Conservation (phyloP, 306 rosid genomes). For the Trifolium subterraneum region DNA sequence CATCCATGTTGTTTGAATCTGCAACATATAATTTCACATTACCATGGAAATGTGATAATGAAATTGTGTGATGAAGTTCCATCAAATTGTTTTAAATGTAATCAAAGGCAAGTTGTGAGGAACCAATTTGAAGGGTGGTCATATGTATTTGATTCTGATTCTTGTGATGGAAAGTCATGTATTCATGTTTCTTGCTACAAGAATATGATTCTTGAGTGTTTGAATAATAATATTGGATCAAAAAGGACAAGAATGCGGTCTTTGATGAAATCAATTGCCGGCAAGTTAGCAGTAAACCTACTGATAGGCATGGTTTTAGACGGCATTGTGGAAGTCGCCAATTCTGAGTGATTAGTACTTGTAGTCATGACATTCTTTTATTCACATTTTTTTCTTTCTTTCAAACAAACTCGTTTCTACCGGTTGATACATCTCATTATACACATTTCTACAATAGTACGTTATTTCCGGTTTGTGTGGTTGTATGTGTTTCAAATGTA, state of each 20-base stretch:
- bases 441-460: too few species aligned
- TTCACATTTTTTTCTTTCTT: too few species aligned
- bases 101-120: slow-evolving; percentile 32
- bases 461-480: too few species aligned
- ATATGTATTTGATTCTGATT: slow-evolving; percentile 24
- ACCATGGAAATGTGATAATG: neutral
- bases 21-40: slow-evolving; percentile 4
- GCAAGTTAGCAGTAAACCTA: neutral
- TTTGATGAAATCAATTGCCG: neutral
- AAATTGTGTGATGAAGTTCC: slow-evolving; percentile 32
- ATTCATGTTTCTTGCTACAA: slow-evolving; percentile 55
- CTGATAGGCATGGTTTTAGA: too few species aligned
- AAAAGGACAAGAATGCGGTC: neutral
- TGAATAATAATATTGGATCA: too few species aligned
- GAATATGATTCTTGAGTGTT: slow-evolving; percentile 42
- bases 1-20: slow-evolving; percentile 57
- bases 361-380: too few species aligned
- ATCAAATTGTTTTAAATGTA: slow-evolving; percentile 42
- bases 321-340: too few species aligned
- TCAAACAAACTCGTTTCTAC: too few species aligned
- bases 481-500: too few species aligned
- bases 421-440: too few species aligned
- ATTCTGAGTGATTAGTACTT: too few species aligned
- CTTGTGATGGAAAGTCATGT: slow-evolving; percentile 4
- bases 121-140: slow-evolving; percentile 46